Conservation (phyloP, 495 filamentous ascomycete species). For the Cenococcum geophilum region DNA sequence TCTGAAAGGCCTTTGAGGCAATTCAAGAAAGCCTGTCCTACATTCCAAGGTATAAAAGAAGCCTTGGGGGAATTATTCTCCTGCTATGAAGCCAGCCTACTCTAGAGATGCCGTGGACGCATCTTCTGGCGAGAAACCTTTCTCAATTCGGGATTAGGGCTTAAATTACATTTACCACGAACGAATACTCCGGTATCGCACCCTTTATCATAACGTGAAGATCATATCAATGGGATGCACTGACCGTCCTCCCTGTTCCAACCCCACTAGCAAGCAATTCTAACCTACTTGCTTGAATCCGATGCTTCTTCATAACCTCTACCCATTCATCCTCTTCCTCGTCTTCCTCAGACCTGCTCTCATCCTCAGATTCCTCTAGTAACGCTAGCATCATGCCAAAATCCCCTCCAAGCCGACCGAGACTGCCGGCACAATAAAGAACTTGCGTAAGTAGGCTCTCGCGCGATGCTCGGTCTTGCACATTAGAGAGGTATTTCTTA, state of each 20-base stretch:
- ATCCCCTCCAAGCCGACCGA: conserved; percentile 87
- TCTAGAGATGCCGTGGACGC: too few species aligned
- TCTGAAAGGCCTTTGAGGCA: too few species aligned
- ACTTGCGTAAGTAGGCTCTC: conserved; percentile 93
- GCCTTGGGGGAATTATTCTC: too few species aligned
- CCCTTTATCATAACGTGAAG: too few species aligned
- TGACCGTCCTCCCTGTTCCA: conserved; percentile 22
- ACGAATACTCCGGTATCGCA: too few species aligned
- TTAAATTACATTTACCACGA: too few species aligned
- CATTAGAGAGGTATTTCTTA: conserved; percentile 70
- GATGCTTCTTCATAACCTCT: conserved; percentile 83
- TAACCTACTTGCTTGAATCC: conserved; percentile 74
- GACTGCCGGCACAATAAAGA: conserved; percentile 87
- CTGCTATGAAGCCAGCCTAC: too few species aligned
- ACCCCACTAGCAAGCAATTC: conserved; percentile 66
- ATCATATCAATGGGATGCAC: conserved; percentile 2
- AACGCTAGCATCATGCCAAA: conserved; percentile 82
- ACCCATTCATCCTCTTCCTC: conserved; percentile 67
- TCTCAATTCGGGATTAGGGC: too few species aligned
- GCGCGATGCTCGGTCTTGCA: conserved; percentile 67
- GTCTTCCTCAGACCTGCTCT: conserved; percentile 30
- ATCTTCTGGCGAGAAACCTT: too few species aligned
- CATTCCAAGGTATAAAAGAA: too few species aligned
- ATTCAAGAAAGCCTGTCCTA: too few species aligned
- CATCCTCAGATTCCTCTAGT: conserved; percentile 52